Evolutionary conservation across 1,284 basidiomycete species (phyloP).

Genomic region (Cryptococcus deneoformans): DNA sequence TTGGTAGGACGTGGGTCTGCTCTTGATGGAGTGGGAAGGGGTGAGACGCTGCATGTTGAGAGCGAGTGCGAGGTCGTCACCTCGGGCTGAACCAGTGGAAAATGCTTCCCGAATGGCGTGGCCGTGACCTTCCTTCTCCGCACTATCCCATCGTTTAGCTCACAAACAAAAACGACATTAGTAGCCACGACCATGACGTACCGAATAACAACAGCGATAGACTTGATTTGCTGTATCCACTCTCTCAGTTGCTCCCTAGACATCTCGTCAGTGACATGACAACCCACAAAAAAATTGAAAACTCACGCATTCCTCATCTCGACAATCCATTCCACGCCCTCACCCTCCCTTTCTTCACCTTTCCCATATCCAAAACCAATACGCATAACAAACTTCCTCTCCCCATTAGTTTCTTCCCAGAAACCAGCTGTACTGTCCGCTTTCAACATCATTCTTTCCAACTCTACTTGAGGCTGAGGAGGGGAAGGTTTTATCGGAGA

Average conservation of each 20-base stretch:
- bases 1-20: background rate
- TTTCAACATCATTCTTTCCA: slow-evolving; percentile 14
- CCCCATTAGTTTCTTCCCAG: slow-evolving; percentile 11
- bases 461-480: slow-evolving; percentile 5
- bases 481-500: background rate
- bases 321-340: slow-evolving; percentile 31
- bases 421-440: slow-evolving; percentile 15
- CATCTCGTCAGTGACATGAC: background rate
- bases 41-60: slow-evolving; percentile 12
- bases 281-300: background rate
- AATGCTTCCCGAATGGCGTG: slow-evolving; percentile 24
- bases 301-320: slow-evolving; percentile 33
- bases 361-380: slow-evolving; percentile 10
- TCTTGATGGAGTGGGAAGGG: background rate
- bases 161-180: background rate
- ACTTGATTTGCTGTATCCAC: slow-evolving; percentile 37
- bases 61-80: slow-evolving; percentile 27
- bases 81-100: slow-evolving; percentile 13
- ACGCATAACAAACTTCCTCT: slow-evolving; percentile 19
- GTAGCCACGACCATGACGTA: slow-evolving; percentile 4
- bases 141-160: slow-evolving; percentile 11
- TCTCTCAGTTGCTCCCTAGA: slow-evolving; percentile 27
- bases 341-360: slow-evolving; percentile 3
- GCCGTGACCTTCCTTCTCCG: slow-evolving; percentile 30
- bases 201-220: slow-evolving; percentile 31